phyloP scores from a whole-genome alignment of 1,284 basidiomycete genomes.

The Ganoderma lucidum region DNA sequence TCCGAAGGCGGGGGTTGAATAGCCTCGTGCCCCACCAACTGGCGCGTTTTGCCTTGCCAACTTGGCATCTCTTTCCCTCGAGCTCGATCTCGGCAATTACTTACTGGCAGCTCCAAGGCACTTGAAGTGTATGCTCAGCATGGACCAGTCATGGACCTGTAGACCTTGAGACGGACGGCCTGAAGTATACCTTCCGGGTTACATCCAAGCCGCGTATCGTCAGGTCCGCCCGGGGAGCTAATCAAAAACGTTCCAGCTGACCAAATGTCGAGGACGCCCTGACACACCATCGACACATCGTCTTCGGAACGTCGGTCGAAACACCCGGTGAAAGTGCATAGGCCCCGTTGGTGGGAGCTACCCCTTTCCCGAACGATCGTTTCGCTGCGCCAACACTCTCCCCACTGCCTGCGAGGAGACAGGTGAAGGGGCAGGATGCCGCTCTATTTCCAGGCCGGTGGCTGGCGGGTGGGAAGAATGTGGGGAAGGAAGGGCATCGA shows the following conservation, averaged over 20 bases:
- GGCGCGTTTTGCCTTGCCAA: neutral
- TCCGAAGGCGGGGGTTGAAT: conserved; percentile 20
- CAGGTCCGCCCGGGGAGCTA: neutral
- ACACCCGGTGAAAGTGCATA: conserved; percentile 14
- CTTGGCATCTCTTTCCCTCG: neutral
- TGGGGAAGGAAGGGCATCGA: conserved; percentile 6
- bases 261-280: conserved; percentile 18
- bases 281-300: conserved; percentile 32
- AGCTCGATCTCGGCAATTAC: neutral
- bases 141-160: neutral
- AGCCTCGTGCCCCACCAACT: conserved; percentile 24
- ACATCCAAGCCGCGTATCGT: neutral
- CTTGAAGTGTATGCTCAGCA: neutral
- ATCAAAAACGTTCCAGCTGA: conserved; percentile 24
- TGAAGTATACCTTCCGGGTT: neutral
- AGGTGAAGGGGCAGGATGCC: neutral
- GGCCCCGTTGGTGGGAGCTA: neutral
- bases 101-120: neutral
- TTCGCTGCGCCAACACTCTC: neutral
- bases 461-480: conserved; percentile 14
- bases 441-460: neutral
- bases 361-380: conserved; percentile 4
- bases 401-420: conserved; percentile 1
- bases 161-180: neutral
- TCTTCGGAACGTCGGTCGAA: conserved; percentile 25